phyloP scores from a whole-genome alignment of 2,329 filamentous ascomycete species.

The Diaporthe batatas region DNA sequence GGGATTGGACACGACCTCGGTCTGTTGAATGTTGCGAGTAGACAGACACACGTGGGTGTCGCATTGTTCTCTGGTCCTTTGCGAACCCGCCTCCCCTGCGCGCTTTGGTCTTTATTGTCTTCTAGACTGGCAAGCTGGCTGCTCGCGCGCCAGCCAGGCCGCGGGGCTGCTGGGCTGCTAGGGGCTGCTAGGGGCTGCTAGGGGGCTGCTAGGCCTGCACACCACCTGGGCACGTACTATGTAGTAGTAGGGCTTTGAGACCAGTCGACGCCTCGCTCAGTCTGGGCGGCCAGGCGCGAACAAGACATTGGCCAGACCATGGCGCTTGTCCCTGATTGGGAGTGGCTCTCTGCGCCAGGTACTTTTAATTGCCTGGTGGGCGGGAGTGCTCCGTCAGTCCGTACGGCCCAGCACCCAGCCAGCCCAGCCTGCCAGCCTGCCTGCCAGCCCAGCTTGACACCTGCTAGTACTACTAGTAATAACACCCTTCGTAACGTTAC shows the following conservation, averaged over 20 bases:
- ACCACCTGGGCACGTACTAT: too few species aligned
- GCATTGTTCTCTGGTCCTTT: conserved; percentile 27
- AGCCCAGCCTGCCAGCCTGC: neutral
- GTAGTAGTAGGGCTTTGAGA: neutral
- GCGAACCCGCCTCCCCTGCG: neutral
- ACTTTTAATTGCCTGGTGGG: conserved; percentile 20
- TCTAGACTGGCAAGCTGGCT: neutral
- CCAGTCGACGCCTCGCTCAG: conserved; percentile 29
- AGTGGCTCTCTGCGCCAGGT: conserved; percentile 15
- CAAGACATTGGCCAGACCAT: conserved; percentile 29
- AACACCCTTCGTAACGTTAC: conserved; percentile 34
- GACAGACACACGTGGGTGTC: neutral
- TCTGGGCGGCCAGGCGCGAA: neutral
- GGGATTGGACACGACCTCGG: too few species aligned
- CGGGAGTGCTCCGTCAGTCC: neutral
- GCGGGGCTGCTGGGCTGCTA: too few species aligned
- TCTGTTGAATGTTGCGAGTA: too few species aligned
- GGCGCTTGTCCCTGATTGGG: conserved; percentile 23
- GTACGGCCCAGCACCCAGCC: conserved; percentile 5
- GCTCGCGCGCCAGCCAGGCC: neutral
- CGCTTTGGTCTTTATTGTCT: neutral
- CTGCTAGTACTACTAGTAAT: too few species aligned
- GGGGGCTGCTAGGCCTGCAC: too few species aligned
- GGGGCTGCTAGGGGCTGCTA: too few species aligned
- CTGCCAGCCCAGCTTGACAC: conserved; percentile 27